Percentiles rank a stretch among this genome's conserved stretches.
These are phyloP conservation scores for Saccharomyces eubayanus DNA, from an alignment of 805 yeast genomes.

Conservation along the genomic window DNA sequence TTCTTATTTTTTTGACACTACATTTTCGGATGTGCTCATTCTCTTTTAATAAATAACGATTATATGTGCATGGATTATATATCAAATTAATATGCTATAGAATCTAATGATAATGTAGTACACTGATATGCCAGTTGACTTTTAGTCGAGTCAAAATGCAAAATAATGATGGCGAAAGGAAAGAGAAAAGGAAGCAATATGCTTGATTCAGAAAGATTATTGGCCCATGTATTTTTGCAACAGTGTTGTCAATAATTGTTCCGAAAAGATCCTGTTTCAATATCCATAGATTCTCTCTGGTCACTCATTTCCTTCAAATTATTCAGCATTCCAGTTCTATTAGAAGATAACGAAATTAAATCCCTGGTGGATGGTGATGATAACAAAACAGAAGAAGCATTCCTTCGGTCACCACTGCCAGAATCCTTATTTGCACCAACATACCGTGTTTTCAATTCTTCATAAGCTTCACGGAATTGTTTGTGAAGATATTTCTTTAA, in stretches of 20 bases:
- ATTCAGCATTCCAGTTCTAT: constrained; percentile 1
- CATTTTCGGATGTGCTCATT: too few relatives aligned
- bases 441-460: background rate
- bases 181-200: background rate
- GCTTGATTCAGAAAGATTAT: background rate
- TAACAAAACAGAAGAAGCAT: background rate
- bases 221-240: background rate
- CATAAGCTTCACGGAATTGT: background rate
- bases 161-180: too few relatives aligned
- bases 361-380: background rate
- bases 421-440: background rate
- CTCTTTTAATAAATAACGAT: too few relatives aligned
- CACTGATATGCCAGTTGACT: too few relatives aligned
- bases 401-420: background rate
- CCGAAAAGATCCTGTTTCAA: background rate
- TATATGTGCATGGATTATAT: too few relatives aligned
- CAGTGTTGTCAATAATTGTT: background rate
- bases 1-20: too few relatives aligned
- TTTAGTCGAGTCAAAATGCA: too few relatives aligned
- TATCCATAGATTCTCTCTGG: background rate
- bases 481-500: constrained; percentile 5
- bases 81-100: background rate
- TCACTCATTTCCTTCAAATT: constrained; percentile 5
- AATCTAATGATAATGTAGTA: background rate
- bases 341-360: background rate